These are phyloP conservation scores for Ophiognomonia clavigignenti-juglandacearum DNA, from an alignment of 2,329 filamentous ascomycete species.

Conservation along the genomic window DNA sequence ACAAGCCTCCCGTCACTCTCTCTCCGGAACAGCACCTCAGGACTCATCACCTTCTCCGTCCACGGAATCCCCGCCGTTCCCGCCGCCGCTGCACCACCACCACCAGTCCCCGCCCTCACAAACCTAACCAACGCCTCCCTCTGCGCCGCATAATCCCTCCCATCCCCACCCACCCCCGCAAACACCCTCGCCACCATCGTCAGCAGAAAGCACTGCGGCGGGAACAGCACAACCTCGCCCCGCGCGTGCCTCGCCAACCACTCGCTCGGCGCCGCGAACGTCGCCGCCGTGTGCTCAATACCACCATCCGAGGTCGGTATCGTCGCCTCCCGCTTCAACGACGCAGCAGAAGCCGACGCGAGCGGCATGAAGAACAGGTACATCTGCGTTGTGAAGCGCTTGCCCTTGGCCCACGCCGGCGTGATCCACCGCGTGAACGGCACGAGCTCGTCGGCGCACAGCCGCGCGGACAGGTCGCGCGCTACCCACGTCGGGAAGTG, in stretches of 20 bases:
- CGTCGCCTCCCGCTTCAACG: constrained; percentile 45
- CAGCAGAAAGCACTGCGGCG: constrained; percentile 79
- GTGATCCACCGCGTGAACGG: constrained; percentile 94
- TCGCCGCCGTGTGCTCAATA: constrained; percentile 60
- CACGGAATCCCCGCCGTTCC: constrained; percentile 44
- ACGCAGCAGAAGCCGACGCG: constrained; percentile 16
- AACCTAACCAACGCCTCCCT: constrained; percentile 50
- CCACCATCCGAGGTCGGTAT: constrained; percentile 66
- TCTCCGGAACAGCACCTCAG: constrained; percentile 40
- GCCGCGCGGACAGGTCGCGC: constrained; percentile 13
- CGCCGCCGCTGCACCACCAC: constrained; percentile 30
- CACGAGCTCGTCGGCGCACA: constrained; percentile 52
- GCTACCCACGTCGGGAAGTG: constrained; percentile 63
- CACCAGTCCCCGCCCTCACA: constrained; percentile 27
- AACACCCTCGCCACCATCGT: constrained; percentile 53
- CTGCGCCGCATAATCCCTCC: constrained; percentile 39
- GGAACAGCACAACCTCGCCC: constrained; percentile 77
- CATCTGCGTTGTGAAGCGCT: constrained; percentile 93
- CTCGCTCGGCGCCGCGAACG: constrained; percentile 63
- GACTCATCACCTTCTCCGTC: constrained; percentile 59
- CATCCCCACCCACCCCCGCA: constrained; percentile 33
- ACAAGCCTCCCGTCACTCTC: constrained; percentile 43
- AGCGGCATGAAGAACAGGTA: constrained; percentile 85
- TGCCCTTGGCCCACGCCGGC: constrained; percentile 58
- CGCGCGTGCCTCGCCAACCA: constrained; percentile 64